Evolutionary conservation across 495 filamentous ascomycete genomes (phyloP), one percentile per base, ranked within the genome.

Genomic region (Xylaria grammica): DNA sequence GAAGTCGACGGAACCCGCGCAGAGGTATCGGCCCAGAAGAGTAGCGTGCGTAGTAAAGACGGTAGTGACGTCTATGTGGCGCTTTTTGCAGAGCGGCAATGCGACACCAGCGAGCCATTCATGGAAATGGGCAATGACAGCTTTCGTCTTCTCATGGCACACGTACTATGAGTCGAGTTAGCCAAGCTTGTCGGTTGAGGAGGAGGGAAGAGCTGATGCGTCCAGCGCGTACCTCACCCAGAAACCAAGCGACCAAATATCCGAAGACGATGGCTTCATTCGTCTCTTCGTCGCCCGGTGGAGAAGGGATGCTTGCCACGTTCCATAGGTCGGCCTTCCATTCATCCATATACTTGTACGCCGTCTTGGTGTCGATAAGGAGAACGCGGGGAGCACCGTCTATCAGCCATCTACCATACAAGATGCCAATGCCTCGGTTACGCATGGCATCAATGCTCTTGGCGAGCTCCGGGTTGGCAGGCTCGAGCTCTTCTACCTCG

Each of bases 41-140:
- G 95, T 99, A 11, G 95, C 95, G 73, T 99, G 95, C 4, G 95
- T 99, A 36, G 95, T 99, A 79, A 99, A 99, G 75, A 99, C 97
- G 67, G 96, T 98, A 9, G 95, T 99, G 50, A 97, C 85, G 72
- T 99, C 95, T 80, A 99, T 98, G 63, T 91, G 88, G 17, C 95
- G 86, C 81, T 91, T 97, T 79, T 94, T 96, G 74, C 88, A 90
- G 66, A 99, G 83, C 10, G 96, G 95, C 24, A 98, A 82, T 60
- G 92, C 95, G n/a, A 99, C 95, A 75, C 94, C 96, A 7, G 95
- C 91, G 52, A 99, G 84, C 95, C 95, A 99, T 78, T 99, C 95
- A 78, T 99, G 95, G 80, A 98, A 99, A 77, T 99, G 96, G 38
- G 93, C 96, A 69, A 99, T 91, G 57, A 99, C 92, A 0, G 95